Evolutionary conservation across 75 land plant genomes (phyloP), one percentile per base, ranked within the genome.

Genomic region (Pinus taeda): DNA sequence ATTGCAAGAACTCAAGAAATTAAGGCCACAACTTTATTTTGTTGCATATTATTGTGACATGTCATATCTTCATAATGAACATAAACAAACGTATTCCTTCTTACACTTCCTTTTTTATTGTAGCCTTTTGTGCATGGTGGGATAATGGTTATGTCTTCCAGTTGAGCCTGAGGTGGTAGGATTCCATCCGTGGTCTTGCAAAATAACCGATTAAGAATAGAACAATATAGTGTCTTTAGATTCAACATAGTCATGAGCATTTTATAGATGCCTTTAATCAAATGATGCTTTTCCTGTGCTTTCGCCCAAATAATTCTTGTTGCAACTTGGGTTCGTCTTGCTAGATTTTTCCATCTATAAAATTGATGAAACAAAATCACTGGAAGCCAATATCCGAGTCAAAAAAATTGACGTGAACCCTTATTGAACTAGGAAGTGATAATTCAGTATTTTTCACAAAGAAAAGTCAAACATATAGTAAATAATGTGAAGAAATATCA

Each of bases 11-110:
- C n/a, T n/a, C n/a, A n/a, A n/a, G n/a, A 94, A 92, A 75, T 83
- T 97, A 39, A 91, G 95, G 71, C 98, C 99, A n/a, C 99, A 97
- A 78, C 92, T 97, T 7, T 92, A 97, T 84, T 90, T 95, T 45
- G 99, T 98, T 29, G 99, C 99, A 14, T 98, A 97, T 58, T 97
- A 97, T 72, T 97, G 99, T 84, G 99, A 97, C 71, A 95, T 92
- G 60, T 94, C 99, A 18, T n/a, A n/a, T n/a, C n/a, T n/a, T n/a
- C n/a, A n/a, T n/a, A n/a, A n/a, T n/a, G n/a, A n/a, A n/a, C n/a
- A n/a, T n/a, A n/a, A n/a, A n/a, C n/a, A n/a, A n/a, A n/a, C n/a
- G n/a, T n/a, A n/a, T n/a, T n/a, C n/a, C 94, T 92, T 74, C 91
- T 97, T 39, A 26, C 26, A 26, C 26, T 26, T 26, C 26, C 26